phyloP scores from a whole-genome alignment of 2,329 filamentous ascomycete genomes.

The Cadophora luteo-olivacea region DNA sequence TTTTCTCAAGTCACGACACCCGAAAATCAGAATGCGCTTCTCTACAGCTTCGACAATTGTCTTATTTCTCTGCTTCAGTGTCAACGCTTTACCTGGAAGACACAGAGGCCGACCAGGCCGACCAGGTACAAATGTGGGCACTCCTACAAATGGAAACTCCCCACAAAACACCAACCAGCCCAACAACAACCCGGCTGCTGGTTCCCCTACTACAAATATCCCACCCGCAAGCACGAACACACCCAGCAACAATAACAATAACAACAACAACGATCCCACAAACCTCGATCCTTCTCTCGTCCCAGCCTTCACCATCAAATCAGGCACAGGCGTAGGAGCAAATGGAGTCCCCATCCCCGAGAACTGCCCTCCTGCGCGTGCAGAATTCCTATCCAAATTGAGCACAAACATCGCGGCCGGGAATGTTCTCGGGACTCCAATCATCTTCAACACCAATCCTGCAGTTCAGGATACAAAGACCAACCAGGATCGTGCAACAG shows the following conservation, averaged over 20 bases:
- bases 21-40: conserved; percentile 12
- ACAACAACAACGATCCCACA: conserved; percentile 13
- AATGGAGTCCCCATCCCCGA: conserved; percentile 29
- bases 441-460: conserved; percentile 28
- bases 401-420: conserved; percentile 30
- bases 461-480: conserved; percentile 23
- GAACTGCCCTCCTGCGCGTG: conserved; percentile 27
- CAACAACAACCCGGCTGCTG: background rate
- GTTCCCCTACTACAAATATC: background rate
- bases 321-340: conserved; percentile 26
- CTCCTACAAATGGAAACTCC: background rate
- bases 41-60: background rate
- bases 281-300: conserved; percentile 26
- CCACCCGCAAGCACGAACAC: background rate
- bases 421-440: conserved; percentile 29
- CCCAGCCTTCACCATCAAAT: conserved; percentile 29
- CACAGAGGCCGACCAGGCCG: background rate
- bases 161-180: conserved; percentile 5
- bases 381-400: conserved; percentile 27
- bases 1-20: background rate
- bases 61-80: conserved; percentile 12
- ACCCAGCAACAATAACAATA: background rate
- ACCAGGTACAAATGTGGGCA: background rate
- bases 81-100: conserved; percentile 1
- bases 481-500: conserved; percentile 27